Conservation (phyloP, 2,329 filamentous ascomycete genomes). For the Gnomoniopsis sp. region DNA sequence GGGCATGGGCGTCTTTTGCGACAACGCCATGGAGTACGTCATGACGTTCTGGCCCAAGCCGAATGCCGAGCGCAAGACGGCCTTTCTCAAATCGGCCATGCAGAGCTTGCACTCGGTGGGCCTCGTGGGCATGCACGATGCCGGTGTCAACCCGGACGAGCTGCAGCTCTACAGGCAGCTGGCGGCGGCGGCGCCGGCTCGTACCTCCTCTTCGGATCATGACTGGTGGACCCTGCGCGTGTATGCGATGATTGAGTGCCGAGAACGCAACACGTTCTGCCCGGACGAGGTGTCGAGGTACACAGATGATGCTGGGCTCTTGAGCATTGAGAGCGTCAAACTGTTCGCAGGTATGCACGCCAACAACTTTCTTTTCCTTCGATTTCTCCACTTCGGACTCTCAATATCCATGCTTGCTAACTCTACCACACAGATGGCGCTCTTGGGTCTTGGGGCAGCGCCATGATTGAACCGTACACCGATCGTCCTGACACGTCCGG, state of each 20-base stretch:
- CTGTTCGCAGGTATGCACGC: conserved; percentile 63
- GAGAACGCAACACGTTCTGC: conserved; percentile 62
- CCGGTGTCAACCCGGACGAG: conserved; percentile 55
- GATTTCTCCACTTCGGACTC: not conserved
- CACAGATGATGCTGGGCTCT: conserved; percentile 41
- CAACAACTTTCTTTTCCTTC: not conserved
- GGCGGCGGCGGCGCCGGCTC: too few species aligned
- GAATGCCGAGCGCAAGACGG: conserved; percentile 46
- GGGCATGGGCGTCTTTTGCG: conserved; percentile 67
- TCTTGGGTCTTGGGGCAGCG: conserved; percentile 68
- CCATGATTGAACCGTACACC: conserved; percentile 66
- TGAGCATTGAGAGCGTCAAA: conserved; percentile 63
- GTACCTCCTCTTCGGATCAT: too few species aligned
- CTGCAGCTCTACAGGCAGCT: conserved; percentile 53
- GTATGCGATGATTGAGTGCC: conserved; percentile 67
- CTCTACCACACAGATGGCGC: conserved; percentile 54
- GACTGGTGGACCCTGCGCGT: conserved; percentile 64
- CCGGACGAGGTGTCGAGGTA: conserved; percentile 45
- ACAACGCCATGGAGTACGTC: conserved; percentile 67
- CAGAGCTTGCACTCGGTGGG: conserved; percentile 59
- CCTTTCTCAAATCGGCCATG: conserved; percentile 59
- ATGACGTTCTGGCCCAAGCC: conserved; percentile 56
- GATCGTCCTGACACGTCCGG: conserved; percentile 61
- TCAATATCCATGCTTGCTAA: not conserved
- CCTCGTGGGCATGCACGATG: conserved; percentile 67